Base-by-base conservation (phyloP, 352 stramenopile genomes). In the Pythium brachiatum region DNA sequence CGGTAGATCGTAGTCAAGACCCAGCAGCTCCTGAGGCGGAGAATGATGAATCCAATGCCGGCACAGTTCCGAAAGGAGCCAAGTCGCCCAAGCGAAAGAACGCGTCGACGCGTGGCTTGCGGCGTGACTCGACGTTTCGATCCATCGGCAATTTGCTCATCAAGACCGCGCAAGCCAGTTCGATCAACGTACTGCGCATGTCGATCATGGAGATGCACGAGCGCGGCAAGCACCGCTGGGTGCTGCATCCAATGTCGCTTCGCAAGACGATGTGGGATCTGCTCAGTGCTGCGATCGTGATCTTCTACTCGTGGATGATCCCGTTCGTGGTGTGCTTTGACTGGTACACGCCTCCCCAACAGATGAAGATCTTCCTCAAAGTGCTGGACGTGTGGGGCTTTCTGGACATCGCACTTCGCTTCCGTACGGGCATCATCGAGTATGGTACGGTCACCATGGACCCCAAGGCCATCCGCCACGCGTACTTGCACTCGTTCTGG, bases 271-370 rank as follows among this genome's bases (percentile, higher is more conserved):
- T 66, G n/a, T 89, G 78, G 80, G 78, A 89, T 56, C 57, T 89
- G 9, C 25, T 83, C 9, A 88, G 78, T 62, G 80, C 78, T 0
- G 2, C 71, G 18, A 60, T 79, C 15, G 80, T 89, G n/a, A 66
- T 88, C 25, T 87, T 81, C 68, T 89, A 89, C 69, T 86, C 77
- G 59, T 89, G 80, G 78, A 83, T 88, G 52, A 79, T 87, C 31
- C 78, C 80, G 8, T 84, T 88, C 64, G 82, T 86, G 78, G 60
- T 89, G 25, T 79, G 78, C 51, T 89, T 88, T 41, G 76, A 86
- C n/a, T 89, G 76, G 76, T 87, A 86, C 29, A 61, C 53, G 27
- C 25, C 46, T 0, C 59, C 65, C 1, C 12, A 48, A 16, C 29
- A 59, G 9, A 77, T 70, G 18, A 76, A 56, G 0, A 53, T 73